These are phyloP conservation scores for Leccinum olivaceopallidum DNA, from an alignment of 768 basidiomycete genomes.

Conservation along the genomic window DNA sequence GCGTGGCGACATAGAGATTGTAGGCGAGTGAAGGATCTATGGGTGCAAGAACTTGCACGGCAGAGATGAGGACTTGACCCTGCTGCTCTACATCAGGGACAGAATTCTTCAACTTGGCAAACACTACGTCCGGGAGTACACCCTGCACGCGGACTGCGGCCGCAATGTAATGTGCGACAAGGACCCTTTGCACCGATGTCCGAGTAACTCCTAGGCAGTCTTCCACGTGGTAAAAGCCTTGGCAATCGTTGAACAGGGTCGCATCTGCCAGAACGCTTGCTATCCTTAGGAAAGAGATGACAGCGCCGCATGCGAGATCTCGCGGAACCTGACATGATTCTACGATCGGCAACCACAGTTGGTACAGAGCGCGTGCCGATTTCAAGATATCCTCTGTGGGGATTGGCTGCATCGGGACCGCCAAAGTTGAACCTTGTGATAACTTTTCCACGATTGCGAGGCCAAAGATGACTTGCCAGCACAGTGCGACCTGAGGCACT, in stretches of 20 bases:
- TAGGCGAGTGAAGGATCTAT: slow-evolving; percentile 35
- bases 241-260: slow-evolving; percentile 38
- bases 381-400: slow-evolving; percentile 20
- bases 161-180: slow-evolving; percentile 27
- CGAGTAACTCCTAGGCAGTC: slow-evolving; percentile 19
- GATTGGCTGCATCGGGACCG: neutral
- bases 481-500: slow-evolving; percentile 8
- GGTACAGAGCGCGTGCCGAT: slow-evolving; percentile 40
- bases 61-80: slow-evolving; percentile 26
- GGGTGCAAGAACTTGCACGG: slow-evolving; percentile 21
- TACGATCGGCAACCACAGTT: slow-evolving; percentile 36
- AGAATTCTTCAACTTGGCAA: slow-evolving; percentile 29
- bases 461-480: slow-evolving; percentile 46
- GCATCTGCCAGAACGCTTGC: slow-evolving; percentile 41
- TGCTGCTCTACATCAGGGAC: slow-evolving; percentile 29
- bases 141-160: slow-evolving; percentile 32
- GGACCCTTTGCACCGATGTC: slow-evolving; percentile 1
- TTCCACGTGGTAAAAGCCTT: slow-evolving; percentile 31
- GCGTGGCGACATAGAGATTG: slow-evolving; percentile 36
- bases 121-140: slow-evolving; percentile 31
- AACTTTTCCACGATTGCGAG: slow-evolving; percentile 40
- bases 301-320: slow-evolving; percentile 29
- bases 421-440: slow-evolving; percentile 7
- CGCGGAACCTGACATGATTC: slow-evolving; percentile 35
- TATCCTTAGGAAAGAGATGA: slow-evolving; percentile 47